Evolutionary conservation across 1,139 yeast genomes (phyloP), one percentile per base, ranked within the genome.

Genomic region (Hyphopichia burtonii): DNA sequence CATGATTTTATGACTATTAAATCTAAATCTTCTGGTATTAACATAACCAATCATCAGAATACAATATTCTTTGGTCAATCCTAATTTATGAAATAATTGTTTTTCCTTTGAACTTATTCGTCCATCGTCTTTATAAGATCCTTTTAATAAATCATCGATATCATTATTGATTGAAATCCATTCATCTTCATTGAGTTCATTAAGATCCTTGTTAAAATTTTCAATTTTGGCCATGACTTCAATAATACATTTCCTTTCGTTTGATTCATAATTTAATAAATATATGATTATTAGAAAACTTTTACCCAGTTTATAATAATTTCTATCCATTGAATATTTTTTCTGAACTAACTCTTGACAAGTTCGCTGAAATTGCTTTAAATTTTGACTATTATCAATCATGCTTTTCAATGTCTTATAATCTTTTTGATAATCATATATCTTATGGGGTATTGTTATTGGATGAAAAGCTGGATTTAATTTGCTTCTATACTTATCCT

Each of bases 341-440:
- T 39, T 20, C 19, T 22, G 38, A 8, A 44, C 32, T 20, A 44
- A 37, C 12, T 42, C 43, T 25, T 44, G 45, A 32, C 47, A 44
- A 9, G 11, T 25, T 7, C 4, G 11, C 11, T 25, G 28, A 25
- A 25, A 25, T 11, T 25, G 28, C 11, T 25, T 25, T 9, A 25
- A 11, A 25, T 25, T 25, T 3, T 25, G 7, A 4, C 4, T 9
- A 7, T 25, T 25, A 25, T 25, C 28, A 25, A 25, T 8, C 12
- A 25, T 25, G 12, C 4, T 25, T 25, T 11, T 25, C 11, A 25
- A 25, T 3, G 7, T 8, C 11, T 11, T 16, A 10, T 18, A 32
- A 12, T 32, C 34, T 11, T 25, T 25, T 18, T 19, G 22, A 32
- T 16, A 32, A 12, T 32, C 32, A 30, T n/a, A 14, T 5, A 7